Conservation (phyloP, 768 basidiomycete genomes). For the Xerocomellus intermedius region DNA sequence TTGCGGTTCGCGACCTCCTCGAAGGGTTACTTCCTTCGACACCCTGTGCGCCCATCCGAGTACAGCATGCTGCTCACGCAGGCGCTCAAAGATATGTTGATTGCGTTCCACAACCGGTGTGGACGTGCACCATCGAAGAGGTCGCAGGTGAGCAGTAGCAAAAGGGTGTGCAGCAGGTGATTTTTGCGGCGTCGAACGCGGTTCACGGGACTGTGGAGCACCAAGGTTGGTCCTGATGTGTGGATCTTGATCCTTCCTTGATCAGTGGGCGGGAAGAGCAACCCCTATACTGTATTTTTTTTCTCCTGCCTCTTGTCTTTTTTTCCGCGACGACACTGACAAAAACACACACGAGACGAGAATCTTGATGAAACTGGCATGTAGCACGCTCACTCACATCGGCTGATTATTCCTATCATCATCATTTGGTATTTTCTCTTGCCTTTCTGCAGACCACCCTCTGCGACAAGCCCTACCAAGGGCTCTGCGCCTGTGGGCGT, state of each 20-base stretch:
- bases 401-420: constrained; percentile 25
- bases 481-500: no score
- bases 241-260: constrained; percentile 34
- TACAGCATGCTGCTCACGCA: constrained; percentile 35
- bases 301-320: not conserved
- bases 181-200: constrained; percentile 44
- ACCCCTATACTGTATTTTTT: constrained; percentile 28
- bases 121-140: constrained; percentile 31
- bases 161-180: no score
- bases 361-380: constrained; percentile 12
- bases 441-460: no score
- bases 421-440: constrained; percentile 3
- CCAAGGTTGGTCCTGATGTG: constrained; percentile 35
- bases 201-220: constrained; percentile 50
- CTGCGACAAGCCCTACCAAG: no score
- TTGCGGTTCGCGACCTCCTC: constrained; percentile 52
- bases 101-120: constrained; percentile 44
- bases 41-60: constrained; percentile 39
- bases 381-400: constrained; percentile 24
- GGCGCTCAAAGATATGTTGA: constrained; percentile 36
- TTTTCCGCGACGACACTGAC: not conserved
- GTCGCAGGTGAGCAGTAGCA: constrained; percentile 38
- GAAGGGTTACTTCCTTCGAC: constrained; percentile 39
- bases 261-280: constrained; percentile 2
- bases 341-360: constrained; percentile 18